Evolutionary conservation across 176 grass and related monocot species (phyloP), one percentile per base, ranked within the genome.

Genomic region (Carex parvula): DNA sequence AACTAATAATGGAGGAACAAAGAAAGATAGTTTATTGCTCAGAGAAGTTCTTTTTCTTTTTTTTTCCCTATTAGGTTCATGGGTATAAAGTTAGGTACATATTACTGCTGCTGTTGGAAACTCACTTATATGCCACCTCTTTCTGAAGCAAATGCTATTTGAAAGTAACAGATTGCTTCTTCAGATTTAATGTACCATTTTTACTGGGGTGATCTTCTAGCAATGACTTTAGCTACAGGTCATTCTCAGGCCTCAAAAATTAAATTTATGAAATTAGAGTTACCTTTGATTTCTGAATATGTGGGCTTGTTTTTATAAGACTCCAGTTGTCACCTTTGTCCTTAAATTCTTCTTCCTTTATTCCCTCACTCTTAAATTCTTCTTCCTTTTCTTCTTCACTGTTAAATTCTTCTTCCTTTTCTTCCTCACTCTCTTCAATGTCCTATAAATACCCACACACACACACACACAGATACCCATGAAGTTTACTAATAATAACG

Each of bases 251-350:
- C 42, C 70, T 21, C 2, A 12, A 17, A 83, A 17, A 21, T 42
- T 44, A 46, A 79, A 50, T 84, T 46, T 88, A 48, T 79, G n/a
- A 55, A 57, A 26, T 20, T 71, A 80, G 52, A 76, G 35, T 70
- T 87, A 99, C 96, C 86, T 99, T 93, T 29, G 85, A 86, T 74
- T 94, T 94, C 62, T 77, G 64, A 85, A 79, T 26, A 33, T 91
- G 89, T 33, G 90, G 81, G 77, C 84, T 94, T 84, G 89, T 86
- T 70, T 94, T 94, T 75, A 90, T 21, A 87, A 94, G 83, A 79
- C 93, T 90, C 96, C 96, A 99, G 58, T 94, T 98, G 33, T 89
- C 83, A 82, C 18, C 78, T 86, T 90, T 88, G 53, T 88, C 86
- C 79, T 90, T 83, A 65, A 17, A 86, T 87, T 92, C 83, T 26